phyloP scores from a whole-genome alignment of 106 monocot genomes.

The Allium sativum region DNA sequence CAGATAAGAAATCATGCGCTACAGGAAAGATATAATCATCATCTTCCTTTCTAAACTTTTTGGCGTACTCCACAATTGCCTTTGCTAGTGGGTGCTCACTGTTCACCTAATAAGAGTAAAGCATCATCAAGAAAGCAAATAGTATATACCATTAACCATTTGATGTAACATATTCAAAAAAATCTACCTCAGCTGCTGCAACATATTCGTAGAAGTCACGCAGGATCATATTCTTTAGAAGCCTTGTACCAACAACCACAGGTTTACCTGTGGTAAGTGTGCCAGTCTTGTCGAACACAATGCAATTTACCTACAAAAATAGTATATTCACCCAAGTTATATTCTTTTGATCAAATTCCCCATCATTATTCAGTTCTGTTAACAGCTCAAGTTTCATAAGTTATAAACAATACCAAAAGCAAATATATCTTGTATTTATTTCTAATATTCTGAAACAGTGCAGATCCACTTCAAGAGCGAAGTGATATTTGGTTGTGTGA shows the following conservation, averaged over 20 bases:
- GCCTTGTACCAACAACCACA: conserved; percentile 56
- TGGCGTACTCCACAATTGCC: conserved; percentile 70
- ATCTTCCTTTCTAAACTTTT: conserved; percentile 51
- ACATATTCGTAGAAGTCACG: conserved; percentile 61
- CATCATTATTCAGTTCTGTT: no score
- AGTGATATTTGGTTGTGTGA: no score
- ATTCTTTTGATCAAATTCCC: no score
- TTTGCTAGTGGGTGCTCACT: conserved; percentile 91
- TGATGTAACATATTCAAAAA: no score
- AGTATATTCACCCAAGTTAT: no score
- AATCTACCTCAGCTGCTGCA: conserved; percentile 66
- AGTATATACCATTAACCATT: no score
- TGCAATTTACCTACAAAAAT: conserved; percentile 62
- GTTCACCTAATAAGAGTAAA: conserved; percentile 43
- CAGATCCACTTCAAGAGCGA: no score
- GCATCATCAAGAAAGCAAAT: neutral
- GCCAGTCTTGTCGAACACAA: conserved; percentile 91
- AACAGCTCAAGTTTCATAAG: no score
- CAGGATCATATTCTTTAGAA: conserved; percentile 64
- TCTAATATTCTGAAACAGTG: no score
- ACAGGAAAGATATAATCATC: conserved; percentile 35
- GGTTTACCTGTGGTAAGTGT: conserved; percentile 86
- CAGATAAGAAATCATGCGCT: conserved; percentile 49
- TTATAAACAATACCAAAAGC: no score
- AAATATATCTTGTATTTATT: no score